These are phyloP conservation scores for Neocallimastix lanati DNA, from an alignment of 192 early-diverging fungal species.

Conservation along the genomic window DNA sequence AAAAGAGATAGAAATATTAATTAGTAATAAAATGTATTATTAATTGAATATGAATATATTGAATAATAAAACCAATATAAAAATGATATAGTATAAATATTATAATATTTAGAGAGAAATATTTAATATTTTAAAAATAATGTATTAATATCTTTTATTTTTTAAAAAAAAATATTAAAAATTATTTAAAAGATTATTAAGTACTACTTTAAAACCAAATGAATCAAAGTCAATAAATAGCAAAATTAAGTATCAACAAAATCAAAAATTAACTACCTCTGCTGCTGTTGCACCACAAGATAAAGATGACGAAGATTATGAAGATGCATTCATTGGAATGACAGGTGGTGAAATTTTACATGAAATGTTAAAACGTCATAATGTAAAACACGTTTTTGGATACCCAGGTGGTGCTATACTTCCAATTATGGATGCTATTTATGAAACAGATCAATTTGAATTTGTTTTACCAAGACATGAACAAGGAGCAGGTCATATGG, in stretches of 20 bases:
- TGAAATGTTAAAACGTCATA: conserved; percentile 92
- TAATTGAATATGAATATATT: too few relatives aligned
- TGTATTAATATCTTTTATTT: too few relatives aligned
- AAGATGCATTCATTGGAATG: conserved; percentile 81
- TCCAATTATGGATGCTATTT: conserved; percentile 95
- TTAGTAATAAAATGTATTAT: too few relatives aligned
- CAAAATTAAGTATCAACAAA: background rate
- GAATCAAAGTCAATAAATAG: background rate
- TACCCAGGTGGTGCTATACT: conserved; percentile 97
- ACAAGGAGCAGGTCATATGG: conserved; percentile 97
- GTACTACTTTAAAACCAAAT: background rate
- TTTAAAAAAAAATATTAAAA: too few relatives aligned
- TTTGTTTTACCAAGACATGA: conserved; percentile 94
- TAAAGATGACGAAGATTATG: conserved; percentile 25
- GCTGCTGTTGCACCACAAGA: conserved; percentile 7
- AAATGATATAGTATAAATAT: too few relatives aligned
- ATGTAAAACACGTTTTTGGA: conserved; percentile 87
- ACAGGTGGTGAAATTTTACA: conserved; percentile 97
- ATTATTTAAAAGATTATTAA: background rate
- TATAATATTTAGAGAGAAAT: too few relatives aligned
- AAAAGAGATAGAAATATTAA: too few relatives aligned
- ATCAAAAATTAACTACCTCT: conserved; percentile 1
- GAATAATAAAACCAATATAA: too few relatives aligned
- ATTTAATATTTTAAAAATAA: too few relatives aligned
- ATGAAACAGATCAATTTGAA: conserved; percentile 86